A percentile compares a stretch with the other conserved stretches of the same genome.
phyloP scores from a whole-genome alignment of 2,329 filamentous ascomycete genomes.

The Penicillium sp. region DNA sequence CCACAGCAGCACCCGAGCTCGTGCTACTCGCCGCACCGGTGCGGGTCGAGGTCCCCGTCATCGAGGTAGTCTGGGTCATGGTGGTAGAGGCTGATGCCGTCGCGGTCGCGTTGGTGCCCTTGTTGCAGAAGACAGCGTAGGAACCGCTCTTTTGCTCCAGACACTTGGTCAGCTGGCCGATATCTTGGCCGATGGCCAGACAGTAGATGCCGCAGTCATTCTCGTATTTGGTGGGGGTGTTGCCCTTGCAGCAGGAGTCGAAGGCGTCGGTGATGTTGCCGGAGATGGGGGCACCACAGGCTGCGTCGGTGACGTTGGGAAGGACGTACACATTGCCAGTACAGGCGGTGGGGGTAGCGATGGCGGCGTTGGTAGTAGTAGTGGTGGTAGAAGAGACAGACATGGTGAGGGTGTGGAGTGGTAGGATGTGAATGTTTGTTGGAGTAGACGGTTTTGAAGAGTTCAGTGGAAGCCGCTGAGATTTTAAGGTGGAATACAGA shows the following conservation, averaged over 20 bases:
- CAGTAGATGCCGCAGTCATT: slow-evolving; percentile 49
- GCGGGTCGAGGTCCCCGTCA: slow-evolving; percentile 9
- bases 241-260: slow-evolving; percentile 42
- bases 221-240: slow-evolving; percentile 43
- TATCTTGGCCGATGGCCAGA: slow-evolving; percentile 38
- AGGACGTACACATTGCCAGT: slow-evolving; percentile 36
- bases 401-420: neutral
- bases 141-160: slow-evolving; percentile 37
- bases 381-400: neutral
- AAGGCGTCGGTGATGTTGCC: slow-evolving; percentile 42
- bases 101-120: slow-evolving; percentile 31
- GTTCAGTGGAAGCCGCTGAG: too few species aligned
- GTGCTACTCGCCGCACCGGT: slow-evolving; percentile 9
- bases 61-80: slow-evolving; percentile 10
- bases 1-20: slow-evolving; percentile 16
- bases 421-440: neutral
- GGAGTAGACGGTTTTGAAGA: too few species aligned
- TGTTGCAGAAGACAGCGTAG: slow-evolving; percentile 43
- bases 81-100: slow-evolving; percentile 26
- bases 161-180: slow-evolving; percentile 35
- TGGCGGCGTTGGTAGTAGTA: slow-evolving; percentile 13
- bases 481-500: too few species aligned
- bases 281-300: slow-evolving; percentile 41
- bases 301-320: slow-evolving; percentile 38
- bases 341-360: slow-evolving; percentile 17